phyloP scores from a whole-genome alignment of 345 rosid species.

The Salix udensis region DNA sequence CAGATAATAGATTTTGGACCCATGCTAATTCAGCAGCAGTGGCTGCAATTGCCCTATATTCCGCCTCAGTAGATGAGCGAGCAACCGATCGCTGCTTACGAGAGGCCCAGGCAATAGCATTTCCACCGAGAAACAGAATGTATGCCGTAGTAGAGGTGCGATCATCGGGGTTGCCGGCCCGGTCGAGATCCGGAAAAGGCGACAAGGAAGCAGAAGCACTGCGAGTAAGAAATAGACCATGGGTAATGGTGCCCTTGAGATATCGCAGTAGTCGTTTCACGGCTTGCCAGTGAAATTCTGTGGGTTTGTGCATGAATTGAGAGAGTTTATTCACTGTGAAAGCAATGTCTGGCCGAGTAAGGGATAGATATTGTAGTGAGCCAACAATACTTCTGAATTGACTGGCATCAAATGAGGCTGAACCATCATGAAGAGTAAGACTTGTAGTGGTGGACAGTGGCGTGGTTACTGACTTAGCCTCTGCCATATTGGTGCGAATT shows the following conservation, averaged over 20 bases:
- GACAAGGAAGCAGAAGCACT: rapidly evolving
- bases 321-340: no score
- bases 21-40: no score
- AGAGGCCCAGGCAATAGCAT: no score
- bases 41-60: no score
- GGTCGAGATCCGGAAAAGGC: no score
- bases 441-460: rapidly evolving
- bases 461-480: not conserved
- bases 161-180: not conserved
- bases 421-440: rapidly evolving
- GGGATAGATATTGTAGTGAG: not conserved
- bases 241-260: not conserved
- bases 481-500: not conserved
- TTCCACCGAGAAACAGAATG: no score
- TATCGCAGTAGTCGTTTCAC: not conserved
- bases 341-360: not conserved
- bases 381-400: not conserved
- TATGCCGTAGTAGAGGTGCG: not conserved
- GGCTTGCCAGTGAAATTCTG: not conserved
- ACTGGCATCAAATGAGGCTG: rapidly evolving
- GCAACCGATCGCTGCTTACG: no score
- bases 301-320: not conserved
- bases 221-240: not conserved
- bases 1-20: no score
- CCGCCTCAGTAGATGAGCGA: no score